phyloP scores from a whole-genome alignment of 805 yeast species.

The Metschnikowia koreensis region DNA sequence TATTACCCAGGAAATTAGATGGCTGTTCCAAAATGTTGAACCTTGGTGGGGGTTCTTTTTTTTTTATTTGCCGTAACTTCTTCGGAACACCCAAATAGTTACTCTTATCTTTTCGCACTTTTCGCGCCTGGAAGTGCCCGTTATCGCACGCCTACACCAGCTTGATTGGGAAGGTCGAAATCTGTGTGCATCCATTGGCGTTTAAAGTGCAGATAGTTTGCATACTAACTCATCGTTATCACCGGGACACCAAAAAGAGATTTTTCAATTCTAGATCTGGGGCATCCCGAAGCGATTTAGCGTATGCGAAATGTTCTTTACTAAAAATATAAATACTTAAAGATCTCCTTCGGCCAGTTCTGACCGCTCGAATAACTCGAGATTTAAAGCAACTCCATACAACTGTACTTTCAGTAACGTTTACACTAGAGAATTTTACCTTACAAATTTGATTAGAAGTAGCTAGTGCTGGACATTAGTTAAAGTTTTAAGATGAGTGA shows the following conservation, averaged over 20 bases:
- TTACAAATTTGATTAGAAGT: neutral
- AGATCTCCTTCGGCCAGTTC: neutral
- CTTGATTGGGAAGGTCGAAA: constrained; percentile 2
- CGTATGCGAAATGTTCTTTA: neutral
- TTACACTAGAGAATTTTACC: neutral
- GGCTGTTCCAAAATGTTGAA: no score
- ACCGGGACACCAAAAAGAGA: neutral
- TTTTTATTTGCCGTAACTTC: no score
- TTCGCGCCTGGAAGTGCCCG: neutral
- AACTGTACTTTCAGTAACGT: no score
- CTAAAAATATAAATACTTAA: neutral
- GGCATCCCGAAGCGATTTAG: neutral
- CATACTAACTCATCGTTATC: neutral
- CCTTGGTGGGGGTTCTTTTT: no score
- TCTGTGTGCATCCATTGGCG: neutral
- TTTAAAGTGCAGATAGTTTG: neutral
- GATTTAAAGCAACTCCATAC: no score
- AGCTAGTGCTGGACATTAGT: constrained; percentile 3
- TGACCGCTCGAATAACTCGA: no score
- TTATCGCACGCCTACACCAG: constrained; percentile 4
- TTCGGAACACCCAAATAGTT: neutral
- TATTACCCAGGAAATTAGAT: no score
- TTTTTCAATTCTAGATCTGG: neutral
- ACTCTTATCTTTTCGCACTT: constrained; percentile 2
- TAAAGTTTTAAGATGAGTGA: neutral